Evolutionary conservation across 129 eudicot genomes (phyloP), one percentile per base, ranked within the genome.

Genomic region (Heracleum sosnowskyi): DNA sequence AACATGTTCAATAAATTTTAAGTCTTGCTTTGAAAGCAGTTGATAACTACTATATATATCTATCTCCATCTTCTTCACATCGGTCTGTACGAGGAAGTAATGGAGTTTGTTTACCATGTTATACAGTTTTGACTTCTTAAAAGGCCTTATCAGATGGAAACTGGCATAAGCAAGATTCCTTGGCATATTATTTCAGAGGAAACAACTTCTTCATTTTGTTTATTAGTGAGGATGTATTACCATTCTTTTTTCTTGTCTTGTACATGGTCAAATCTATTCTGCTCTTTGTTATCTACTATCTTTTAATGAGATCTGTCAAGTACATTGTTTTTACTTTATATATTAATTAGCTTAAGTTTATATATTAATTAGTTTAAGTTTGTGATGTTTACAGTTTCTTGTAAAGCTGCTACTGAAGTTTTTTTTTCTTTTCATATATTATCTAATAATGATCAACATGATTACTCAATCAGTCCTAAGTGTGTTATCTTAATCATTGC

Each of bases 61-160:
- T n/a, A 1, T 31, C 0, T 16, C 7, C 24, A 33, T 31, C 40
- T n/a, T n/a, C n/a, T 60, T 60, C 33, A 9, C 68, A 60, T 26
- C 34, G 26, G 11, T 57, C 29, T 57, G 11, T 51, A 22, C 0
- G 22, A 11, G 37, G 22, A 64, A 28, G 24, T 66, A 66, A 66
- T 33, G 22, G 72, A 31, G 24, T 31, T 31, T 75, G 36, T 75
- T 53, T 15, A 9, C 53, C 74, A 42, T 85, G 74, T 78, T 83
- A 75, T 85, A 47, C 97, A 94, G 97, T 83, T 89, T 94, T n/a
- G 98, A 94, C 85, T 91, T 94, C 89, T 94, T 94, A 63, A 86
- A 91, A 86, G 98, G 98, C 84, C 90, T 94, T n/a, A 88, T 94
- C 84, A 91, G 82, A 83, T 87, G 92, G 73, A 94, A 91, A 77